phyloP scores from a whole-genome alignment of 2,329 filamentous ascomycete species.

The Pseudogymnoascus sp. region DNA sequence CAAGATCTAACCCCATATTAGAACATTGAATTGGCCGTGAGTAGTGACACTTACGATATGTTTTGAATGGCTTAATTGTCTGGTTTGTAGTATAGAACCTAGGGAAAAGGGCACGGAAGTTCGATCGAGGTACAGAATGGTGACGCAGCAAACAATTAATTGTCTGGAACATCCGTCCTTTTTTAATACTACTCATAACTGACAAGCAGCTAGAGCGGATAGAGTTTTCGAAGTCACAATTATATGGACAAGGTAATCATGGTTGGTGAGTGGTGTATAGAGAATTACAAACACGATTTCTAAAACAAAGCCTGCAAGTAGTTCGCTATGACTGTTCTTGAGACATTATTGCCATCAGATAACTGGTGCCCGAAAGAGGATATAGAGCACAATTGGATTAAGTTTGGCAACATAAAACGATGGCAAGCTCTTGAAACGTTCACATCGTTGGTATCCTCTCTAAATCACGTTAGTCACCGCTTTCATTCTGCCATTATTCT shows the following conservation, averaged over 20 bases:
- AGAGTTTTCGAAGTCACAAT: not conserved
- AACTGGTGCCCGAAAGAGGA: too few relatives aligned
- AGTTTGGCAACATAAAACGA: too few relatives aligned
- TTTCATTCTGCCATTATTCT: too few relatives aligned
- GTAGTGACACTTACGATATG: not conserved
- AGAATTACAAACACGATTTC: not conserved
- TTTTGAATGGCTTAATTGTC: not conserved
- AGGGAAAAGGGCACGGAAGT: not conserved
- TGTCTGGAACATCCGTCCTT: not conserved
- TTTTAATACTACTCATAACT: not conserved
- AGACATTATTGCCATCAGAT: too few relatives aligned
- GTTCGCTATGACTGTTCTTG: too few relatives aligned
- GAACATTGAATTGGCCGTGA: not conserved
- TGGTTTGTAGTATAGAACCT: not conserved
- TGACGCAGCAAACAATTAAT: not conserved
- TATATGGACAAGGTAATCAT: not conserved
- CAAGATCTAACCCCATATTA: slow-evolving; percentile 11
- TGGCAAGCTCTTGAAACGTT: too few relatives aligned
- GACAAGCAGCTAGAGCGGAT: not conserved
- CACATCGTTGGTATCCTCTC: too few relatives aligned
- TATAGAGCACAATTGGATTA: too few relatives aligned
- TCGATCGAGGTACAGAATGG: not conserved
- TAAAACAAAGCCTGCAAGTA: too few relatives aligned
- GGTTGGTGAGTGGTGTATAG: not conserved
- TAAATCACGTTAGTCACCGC: too few relatives aligned